Evolutionary conservation across 768 basidiomycete genomes (phyloP).

Genomic region (Agaricus subrufescens): DNA sequence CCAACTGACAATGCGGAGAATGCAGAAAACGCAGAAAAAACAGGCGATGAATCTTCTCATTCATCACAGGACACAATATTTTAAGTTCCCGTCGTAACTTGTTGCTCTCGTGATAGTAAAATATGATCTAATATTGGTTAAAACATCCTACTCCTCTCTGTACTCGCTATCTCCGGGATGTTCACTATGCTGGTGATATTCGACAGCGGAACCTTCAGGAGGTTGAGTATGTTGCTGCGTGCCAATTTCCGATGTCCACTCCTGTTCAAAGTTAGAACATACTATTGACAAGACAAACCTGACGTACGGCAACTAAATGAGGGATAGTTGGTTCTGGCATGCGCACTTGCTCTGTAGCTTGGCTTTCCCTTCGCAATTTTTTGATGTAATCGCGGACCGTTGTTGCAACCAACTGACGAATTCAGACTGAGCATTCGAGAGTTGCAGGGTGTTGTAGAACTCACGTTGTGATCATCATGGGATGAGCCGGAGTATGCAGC

Average conservation of each 20-base stretch:
- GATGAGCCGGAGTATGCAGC: slow-evolving; percentile 82
- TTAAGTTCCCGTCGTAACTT: too few species aligned
- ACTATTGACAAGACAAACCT: not conserved
- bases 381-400: slow-evolving; percentile 67
- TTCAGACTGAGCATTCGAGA: not conserved
- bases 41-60: too few species aligned
- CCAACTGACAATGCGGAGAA: not conserved
- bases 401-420: slow-evolving; percentile 51
- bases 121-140: not conserved
- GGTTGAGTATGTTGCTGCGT: not conserved
- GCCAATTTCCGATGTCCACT: slow-evolving; percentile 6
- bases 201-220: not conserved
- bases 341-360: slow-evolving; percentile 23
- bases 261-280: not conserved
- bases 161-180: not conserved
- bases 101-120: not conserved
- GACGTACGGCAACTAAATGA: slow-evolving; percentile 25
- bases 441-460: slow-evolving; percentile 17
- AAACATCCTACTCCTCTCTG: not conserved
- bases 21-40: too few species aligned
- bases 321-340: slow-evolving; percentile 25
- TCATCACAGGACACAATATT: too few species aligned
- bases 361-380: slow-evolving; percentile 44
- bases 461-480: slow-evolving; percentile 72
- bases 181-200: not conserved